Conservation (phyloP, 2,329 filamentous ascomycete genomes). For the Exserohilum turcica region DNA sequence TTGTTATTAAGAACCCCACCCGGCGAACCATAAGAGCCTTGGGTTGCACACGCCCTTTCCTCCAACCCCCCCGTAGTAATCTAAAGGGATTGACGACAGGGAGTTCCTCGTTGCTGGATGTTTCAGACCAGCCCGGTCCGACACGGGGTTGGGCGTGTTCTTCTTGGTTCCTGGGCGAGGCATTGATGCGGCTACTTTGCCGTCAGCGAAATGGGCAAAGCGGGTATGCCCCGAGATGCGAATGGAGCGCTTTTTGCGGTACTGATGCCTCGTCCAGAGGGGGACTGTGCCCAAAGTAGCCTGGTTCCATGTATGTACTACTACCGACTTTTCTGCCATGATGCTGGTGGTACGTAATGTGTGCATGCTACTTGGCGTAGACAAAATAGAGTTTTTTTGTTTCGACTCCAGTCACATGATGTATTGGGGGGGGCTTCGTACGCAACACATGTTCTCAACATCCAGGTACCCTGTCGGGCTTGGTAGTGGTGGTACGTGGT, state of each 20-base stretch:
- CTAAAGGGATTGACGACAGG: slow-evolving; percentile 5
- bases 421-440: neutral
- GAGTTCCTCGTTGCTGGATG: slow-evolving; percentile 1
- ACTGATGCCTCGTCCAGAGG: neutral
- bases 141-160: no score
- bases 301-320: neutral
- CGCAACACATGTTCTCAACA: neutral
- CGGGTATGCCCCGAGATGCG: no score
- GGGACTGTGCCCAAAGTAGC: neutral
- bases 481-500: slow-evolving; percentile 2
- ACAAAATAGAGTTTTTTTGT: neutral
- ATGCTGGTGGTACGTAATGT: neutral
- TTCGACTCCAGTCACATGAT: neutral
- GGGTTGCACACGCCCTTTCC: neutral
- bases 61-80: neutral
- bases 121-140: neutral
- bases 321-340: neutral
- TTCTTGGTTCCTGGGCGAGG: no score
- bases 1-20: neutral
- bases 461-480: neutral
- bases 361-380: neutral
- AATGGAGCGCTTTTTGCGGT: neutral
- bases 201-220: no score
- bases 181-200: no score
- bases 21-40: no score